Evolutionary conservation across 352 stramenopile genomes (phyloP), one percentile per base, ranked within the genome.

Genomic region (Thraustochytrium sp.): DNA sequence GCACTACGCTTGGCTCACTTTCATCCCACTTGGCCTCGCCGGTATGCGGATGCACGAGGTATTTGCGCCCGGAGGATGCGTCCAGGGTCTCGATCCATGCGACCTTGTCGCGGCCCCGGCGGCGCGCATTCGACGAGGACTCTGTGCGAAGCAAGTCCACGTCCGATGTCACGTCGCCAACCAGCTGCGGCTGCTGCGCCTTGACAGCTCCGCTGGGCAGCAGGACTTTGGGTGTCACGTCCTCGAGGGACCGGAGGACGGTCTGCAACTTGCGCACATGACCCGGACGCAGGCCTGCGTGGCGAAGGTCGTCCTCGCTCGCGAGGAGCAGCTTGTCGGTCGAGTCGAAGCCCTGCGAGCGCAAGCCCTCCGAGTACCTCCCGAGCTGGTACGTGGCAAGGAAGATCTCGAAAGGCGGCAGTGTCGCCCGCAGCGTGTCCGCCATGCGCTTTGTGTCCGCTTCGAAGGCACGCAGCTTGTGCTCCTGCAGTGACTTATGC

Each of bases 281-380:
- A n/a, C 74, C 74, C 2, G 34, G 31, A 21, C 11, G 26, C 21
- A 82, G 16, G 16, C 74, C 74, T 3, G 74, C 74, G 26, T 53
- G 36, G 3, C n/a, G 74, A 26, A 82, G 31, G 34, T 82, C 74
- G 13, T 77, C 49, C 23, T 8, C 16, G 37, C 38, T 34, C 23
- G 74, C 74, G 11, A 82, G 56, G 18, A 82, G 54, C 8, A 82
- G 74, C 74, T 82, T 82, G 53, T 82, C 74, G 18, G 74, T 82
- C 9, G 74, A 82, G 38, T 82, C 74, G 23, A 82, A n/a, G 16
- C 74, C 74, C 53, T 82, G 34, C n/a, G 23, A 4, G 4, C n/a
- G 29, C 18, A 82, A 37, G 3, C 56, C 56, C 51, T 55, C 36
- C 29, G 65, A 13, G 74, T 82, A 73, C 13, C 54, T 31, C 18